Evolutionary conservation across 2,329 filamentous ascomycete species (phyloP).

Genomic region (Fusarium sp.): DNA sequence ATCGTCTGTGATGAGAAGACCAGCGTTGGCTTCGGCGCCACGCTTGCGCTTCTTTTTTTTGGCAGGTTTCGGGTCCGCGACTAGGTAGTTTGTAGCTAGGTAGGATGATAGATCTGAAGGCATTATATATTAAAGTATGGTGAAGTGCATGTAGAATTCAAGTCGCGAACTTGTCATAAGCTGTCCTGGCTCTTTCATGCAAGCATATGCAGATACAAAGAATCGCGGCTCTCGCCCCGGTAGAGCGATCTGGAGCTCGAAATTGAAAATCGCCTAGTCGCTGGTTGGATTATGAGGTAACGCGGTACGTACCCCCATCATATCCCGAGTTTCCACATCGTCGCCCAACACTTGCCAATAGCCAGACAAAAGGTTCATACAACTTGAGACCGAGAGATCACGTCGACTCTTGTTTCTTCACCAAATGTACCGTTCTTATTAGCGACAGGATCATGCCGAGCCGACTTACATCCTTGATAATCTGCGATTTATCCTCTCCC

Average conservation of each 20-base stretch:
- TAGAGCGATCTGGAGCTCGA: constrained; percentile 23
- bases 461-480: constrained; percentile 32
- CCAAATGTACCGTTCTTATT: constrained; percentile 8
- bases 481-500: constrained; percentile 36
- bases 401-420: constrained; percentile 17
- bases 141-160: constrained; percentile 1
- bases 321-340: constrained; percentile 37
- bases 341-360: constrained; percentile 38
- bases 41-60: constrained; percentile 73
- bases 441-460: constrained; percentile 46
- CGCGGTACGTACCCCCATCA: constrained; percentile 41
- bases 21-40: constrained; percentile 56
- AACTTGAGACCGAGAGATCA: constrained; percentile 15
- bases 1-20: constrained; percentile 72
- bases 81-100: constrained; percentile 89
- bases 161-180: constrained; percentile 5
- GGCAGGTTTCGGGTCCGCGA: constrained; percentile 62
- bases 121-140: constrained; percentile 50
- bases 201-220: constrained; percentile 42
- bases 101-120: constrained; percentile 78
- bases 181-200: constrained; percentile 15
- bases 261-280: neutral
- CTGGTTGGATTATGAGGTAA: constrained; percentile 29
- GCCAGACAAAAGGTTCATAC: constrained; percentile 25
- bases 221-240: constrained; percentile 18